These are phyloP conservation scores for Syzygium oleosum DNA, from an alignment of 345 rosid species.

Conservation along the genomic window DNA sequence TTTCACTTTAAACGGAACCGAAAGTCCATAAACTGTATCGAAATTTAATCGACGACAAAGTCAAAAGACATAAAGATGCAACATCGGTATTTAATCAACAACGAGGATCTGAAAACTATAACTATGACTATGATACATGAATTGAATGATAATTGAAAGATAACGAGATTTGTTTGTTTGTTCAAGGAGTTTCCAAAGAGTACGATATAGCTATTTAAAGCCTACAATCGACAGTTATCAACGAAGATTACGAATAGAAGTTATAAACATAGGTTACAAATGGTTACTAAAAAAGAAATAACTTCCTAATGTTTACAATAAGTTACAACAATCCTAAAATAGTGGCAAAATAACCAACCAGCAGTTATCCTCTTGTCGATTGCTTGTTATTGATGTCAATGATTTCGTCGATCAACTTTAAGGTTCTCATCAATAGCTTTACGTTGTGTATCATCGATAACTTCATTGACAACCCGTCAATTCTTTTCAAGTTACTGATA, in stretches of 20 bases:
- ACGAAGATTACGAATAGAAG: too few relatives aligned
- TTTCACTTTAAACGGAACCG: neutral
- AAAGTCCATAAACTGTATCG: neutral
- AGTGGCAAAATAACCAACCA: neutral
- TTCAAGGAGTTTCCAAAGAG: neutral
- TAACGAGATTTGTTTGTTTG: neutral
- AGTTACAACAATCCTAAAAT: neutral
- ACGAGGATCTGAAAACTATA: rapidly evolving
- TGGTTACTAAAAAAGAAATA: neutral
- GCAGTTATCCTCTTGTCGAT: neutral
- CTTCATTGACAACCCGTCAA: neutral
- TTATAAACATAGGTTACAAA: neutral
- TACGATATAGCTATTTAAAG: neutral
- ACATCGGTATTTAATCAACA: rapidly evolving
- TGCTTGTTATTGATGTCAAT: neutral
- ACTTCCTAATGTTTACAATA: neutral
- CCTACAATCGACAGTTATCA: neutral
- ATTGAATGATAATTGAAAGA: neutral
- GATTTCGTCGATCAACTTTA: neutral
- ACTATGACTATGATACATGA: neutral
- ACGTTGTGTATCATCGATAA: neutral
- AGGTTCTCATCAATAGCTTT: neutral
- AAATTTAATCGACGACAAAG: too few relatives aligned
- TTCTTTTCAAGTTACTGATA: neutral
- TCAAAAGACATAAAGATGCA: too few relatives aligned